Evolutionary conservation across 2,329 filamentous ascomycete genomes (phyloP).

Genomic region (Xenosphaeropsis pyriputrescens): DNA sequence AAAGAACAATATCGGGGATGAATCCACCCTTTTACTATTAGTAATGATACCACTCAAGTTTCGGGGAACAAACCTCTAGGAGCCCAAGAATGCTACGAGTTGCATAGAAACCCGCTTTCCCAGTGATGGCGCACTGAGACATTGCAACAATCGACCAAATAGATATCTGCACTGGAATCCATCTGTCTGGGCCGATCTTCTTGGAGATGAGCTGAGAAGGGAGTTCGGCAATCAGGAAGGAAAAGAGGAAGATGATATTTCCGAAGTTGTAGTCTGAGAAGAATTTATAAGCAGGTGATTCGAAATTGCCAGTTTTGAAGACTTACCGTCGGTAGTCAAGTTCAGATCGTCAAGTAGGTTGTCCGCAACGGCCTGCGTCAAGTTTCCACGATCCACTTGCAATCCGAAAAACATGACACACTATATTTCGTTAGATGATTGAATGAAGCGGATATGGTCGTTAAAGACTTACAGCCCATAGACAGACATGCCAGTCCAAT

Average conservation of each 20-base stretch:
- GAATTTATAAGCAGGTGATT: too few relatives aligned
- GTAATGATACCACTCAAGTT: not conserved
- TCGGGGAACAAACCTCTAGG: conserved; percentile 1
- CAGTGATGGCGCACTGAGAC: conserved; percentile 27
- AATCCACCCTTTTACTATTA: conserved; percentile 28
- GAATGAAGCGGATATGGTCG: too few relatives aligned
- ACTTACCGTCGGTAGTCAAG: conserved; percentile 22
- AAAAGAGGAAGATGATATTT: conserved; percentile 34
- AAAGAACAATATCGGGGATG: conserved; percentile 47
- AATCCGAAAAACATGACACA: conserved; percentile 46
- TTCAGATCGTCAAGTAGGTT: conserved; percentile 38
- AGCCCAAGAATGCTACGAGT: conserved; percentile 18
- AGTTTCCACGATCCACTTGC: conserved; percentile 44
- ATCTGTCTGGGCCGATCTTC: conserved; percentile 30
- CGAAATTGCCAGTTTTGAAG: too few relatives aligned
- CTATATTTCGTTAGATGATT: not conserved
- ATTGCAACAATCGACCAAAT: conserved; percentile 30
- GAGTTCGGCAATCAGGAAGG: conserved; percentile 39
- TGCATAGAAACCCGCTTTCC: conserved; percentile 24
- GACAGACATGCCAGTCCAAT: conserved; percentile 8
- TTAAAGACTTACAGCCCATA: conserved; percentile 9
- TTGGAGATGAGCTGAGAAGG: conserved; percentile 46
- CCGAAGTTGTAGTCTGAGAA: conserved; percentile 27
- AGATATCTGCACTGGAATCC: conserved; percentile 34
- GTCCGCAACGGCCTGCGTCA: conserved; percentile 40